A percentile compares a stretch with the other conserved stretches of the same genome.
Conservation (phyloP, 192 early-diverging fungal genomes). For the Backusella macrospora region DNA sequence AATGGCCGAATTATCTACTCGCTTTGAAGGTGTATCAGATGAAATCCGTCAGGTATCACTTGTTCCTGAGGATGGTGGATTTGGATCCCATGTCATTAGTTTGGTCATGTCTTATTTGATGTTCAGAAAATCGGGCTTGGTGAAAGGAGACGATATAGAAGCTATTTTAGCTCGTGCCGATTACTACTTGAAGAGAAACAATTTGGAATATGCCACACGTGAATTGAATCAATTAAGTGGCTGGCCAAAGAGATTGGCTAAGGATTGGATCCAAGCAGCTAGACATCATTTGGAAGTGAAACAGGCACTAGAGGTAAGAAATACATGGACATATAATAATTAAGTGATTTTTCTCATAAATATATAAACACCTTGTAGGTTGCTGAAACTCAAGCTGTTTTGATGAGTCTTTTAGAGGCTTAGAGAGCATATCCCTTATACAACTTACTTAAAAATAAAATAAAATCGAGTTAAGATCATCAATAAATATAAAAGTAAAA, state of each 20-base stretch:
- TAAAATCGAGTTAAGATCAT: neutral
- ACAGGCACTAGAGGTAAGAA: conserved; percentile 50
- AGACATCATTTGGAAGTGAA: conserved; percentile 84
- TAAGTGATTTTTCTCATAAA: neutral
- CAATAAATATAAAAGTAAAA: neutral
- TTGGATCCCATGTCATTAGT: conserved; percentile 80
- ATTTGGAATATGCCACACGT: conserved; percentile 85
- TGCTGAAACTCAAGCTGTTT: conserved; percentile 27
- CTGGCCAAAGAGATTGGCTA: conserved; percentile 86
- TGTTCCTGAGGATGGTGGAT: conserved; percentile 86
- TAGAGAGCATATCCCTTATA: conserved; percentile 12
- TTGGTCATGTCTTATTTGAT: conserved; percentile 71
- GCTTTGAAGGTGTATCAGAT: conserved; percentile 70
- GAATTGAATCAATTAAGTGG: conserved; percentile 93
- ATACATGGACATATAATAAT: neutral
- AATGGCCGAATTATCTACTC: conserved; percentile 63
- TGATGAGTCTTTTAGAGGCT: conserved; percentile 28
- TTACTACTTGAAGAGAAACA: conserved; percentile 72
- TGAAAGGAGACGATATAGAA: conserved; percentile 85
- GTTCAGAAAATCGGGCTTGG: conserved; percentile 85
- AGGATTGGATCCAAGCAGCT: conserved; percentile 85
- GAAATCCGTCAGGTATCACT: conserved; percentile 79
- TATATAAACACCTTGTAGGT: conserved; percentile 6
- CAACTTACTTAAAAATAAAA: neutral
- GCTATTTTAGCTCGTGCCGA: conserved; percentile 78